phyloP scores from a whole-genome alignment of 208 protist species.

The Leishmania lainsoni region DNA sequence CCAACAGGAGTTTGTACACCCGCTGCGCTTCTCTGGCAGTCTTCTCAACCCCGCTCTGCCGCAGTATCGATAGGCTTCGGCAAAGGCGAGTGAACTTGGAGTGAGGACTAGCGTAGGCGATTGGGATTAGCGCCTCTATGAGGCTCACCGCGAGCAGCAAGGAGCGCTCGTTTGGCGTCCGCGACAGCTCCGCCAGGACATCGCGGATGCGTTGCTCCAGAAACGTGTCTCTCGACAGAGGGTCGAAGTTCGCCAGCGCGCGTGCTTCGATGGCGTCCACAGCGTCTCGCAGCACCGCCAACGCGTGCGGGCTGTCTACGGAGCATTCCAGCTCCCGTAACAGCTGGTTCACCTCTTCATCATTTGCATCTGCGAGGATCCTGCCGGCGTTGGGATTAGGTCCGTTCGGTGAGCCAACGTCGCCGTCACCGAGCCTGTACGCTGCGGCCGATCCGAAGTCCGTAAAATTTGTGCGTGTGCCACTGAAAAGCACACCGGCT shows the following conservation, averaged over 20 bases:
- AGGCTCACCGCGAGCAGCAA: slow-evolving; percentile 70
- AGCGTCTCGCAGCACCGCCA: slow-evolving; percentile 73
- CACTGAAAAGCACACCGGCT: slow-evolving; percentile 38
- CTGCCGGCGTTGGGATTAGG: slow-evolving; percentile 14
- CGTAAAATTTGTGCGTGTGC: slow-evolving; percentile 57
- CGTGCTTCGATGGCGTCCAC: slow-evolving; percentile 81
- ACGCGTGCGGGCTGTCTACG: slow-evolving; percentile 60
- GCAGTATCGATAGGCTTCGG: slow-evolving; percentile 70
- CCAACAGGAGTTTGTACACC: slow-evolving; percentile 76
- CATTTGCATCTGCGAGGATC: slow-evolving; percentile 46
- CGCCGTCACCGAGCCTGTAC: slow-evolving; percentile 27
- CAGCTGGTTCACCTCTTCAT: slow-evolving; percentile 83
- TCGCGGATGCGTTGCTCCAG: slow-evolving; percentile 86
- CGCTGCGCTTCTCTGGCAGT: slow-evolving; percentile 74
- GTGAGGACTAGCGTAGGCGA: slow-evolving; percentile 79
- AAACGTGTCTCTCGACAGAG: slow-evolving; percentile 73
- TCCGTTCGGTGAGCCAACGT: slow-evolving; percentile 25
- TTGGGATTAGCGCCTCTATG: slow-evolving; percentile 80
- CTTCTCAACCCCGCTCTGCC: slow-evolving; percentile 74
- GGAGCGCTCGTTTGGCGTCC: slow-evolving; percentile 49
- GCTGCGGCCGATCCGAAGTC: slow-evolving; percentile 34
- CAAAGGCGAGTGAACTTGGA: slow-evolving; percentile 86
- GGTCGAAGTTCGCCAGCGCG: slow-evolving; percentile 78
- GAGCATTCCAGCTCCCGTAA: slow-evolving; percentile 77
- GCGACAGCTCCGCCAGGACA: slow-evolving; percentile 71